Evolutionary conservation across 2,329 filamentous ascomycete species (phyloP).

Genomic region (Clarireedia homoeocarpa): DNA sequence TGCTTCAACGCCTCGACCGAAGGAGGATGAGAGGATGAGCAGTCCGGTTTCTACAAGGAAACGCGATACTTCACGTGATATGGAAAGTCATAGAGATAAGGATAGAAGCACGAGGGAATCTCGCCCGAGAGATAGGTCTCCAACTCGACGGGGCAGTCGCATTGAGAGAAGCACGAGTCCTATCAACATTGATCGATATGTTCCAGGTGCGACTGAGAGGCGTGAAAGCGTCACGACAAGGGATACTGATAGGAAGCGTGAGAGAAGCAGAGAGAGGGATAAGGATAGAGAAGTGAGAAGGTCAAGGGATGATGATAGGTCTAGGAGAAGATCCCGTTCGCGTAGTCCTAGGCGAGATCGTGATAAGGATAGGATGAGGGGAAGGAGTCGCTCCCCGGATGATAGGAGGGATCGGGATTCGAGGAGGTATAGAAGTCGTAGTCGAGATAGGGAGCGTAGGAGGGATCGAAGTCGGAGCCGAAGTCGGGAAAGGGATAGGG

Average conservation of each 20-base stretch:
- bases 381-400: constrained; percentile 11
- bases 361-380: constrained; percentile 10
- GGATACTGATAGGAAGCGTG: constrained; percentile 19
- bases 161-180: constrained; percentile 28
- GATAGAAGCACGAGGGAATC: constrained; percentile 22
- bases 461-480: constrained; percentile 17
- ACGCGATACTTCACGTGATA: constrained; percentile 27
- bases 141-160: constrained; percentile 23
- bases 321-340: constrained; percentile 12
- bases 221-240: constrained; percentile 18
- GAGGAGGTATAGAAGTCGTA: not conserved
- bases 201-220: constrained; percentile 22
- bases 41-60: constrained; percentile 23
- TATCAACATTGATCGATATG: constrained; percentile 29
- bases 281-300: constrained; percentile 1
- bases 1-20: constrained; percentile 11
- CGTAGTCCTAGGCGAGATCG: not conserved
- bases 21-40: constrained; percentile 15
- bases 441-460: constrained; percentile 2
- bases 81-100: constrained; percentile 25
- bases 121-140: constrained; percentile 27
- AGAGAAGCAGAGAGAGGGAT: constrained; percentile 16
- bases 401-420: constrained; percentile 9
- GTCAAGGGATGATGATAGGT: constrained; percentile 9
- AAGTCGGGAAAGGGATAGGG: constrained; percentile 11